Evolutionary conservation across 2,329 filamentous ascomycete species (phyloP), one percentile per base, ranked within the genome.

Genomic region (Hymenoscyphus infarciens): DNA sequence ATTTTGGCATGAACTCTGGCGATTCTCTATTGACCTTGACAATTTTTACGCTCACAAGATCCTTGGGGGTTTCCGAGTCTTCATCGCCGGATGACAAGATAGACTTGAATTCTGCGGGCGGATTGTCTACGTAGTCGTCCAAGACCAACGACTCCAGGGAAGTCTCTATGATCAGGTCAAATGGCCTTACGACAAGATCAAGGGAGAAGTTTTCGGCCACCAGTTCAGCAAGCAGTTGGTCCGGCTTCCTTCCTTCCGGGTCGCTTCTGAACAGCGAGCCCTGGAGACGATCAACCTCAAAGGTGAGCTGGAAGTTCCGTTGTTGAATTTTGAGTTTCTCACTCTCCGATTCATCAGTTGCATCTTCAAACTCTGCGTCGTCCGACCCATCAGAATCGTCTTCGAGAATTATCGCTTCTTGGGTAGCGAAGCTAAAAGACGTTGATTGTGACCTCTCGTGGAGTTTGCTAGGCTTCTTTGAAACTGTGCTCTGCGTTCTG

Each of bases 271-370:
- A 99, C 1, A 99, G 80, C 0, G 95, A 98, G 1, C 95, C 95
- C 76, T 96, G 93, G 55, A 99, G 83, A 64, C 90, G 92, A 71
- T 97, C 95, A 39, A 99, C 95, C 8, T 91, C 92, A 75, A 99
- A 99, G 68, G 93, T 96, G 78, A 99, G 91, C 74, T 99, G 92
- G 69, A 99, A 98, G 67, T 89, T 94, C 54, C 91, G 89, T 71
- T 97, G 93, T 70, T 96, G 91, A 56, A 95, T 80, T 71, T 90
- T 91, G 29, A 90, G 79, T 39, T 86, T 81, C 56, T 86, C 80
- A 16, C 79, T 80, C 7, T 77, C 77, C 39, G 76, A 80, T 7
- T 82, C 83, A 63, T 89, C 83, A 22, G 82, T 79, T 2, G 88
- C 83, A 64, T 93, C 86, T 71, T 91, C 83, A 63, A 89, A 90